phyloP scores from a whole-genome alignment of 768 basidiomycete species.

The Neoboletus magnificus region DNA sequence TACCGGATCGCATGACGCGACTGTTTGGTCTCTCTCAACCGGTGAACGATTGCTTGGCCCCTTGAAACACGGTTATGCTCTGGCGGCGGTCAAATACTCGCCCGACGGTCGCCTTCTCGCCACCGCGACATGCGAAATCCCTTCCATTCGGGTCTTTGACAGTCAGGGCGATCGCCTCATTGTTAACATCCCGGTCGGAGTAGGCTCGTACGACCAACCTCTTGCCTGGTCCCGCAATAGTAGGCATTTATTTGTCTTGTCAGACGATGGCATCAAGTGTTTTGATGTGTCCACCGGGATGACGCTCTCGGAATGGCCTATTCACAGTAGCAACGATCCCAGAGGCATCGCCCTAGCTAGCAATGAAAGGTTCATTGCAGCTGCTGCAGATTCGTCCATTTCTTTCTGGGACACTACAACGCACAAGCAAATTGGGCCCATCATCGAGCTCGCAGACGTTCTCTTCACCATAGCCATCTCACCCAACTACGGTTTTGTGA shows the following conservation, averaged over 20 bases:
- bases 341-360: background rate
- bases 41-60: constrained; percentile 3
- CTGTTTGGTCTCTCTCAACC: background rate
- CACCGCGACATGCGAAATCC: background rate
- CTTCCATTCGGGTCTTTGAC: constrained; percentile 4
- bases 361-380: constrained; percentile 11
- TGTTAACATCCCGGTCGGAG: background rate
- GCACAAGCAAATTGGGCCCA: background rate
- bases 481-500: constrained; percentile 1
- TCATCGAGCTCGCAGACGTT: background rate
- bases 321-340: background rate
- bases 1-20: constrained; percentile 8
- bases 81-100: constrained; percentile 14
- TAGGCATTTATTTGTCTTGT: constrained; percentile 6
- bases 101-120: constrained; percentile 4
- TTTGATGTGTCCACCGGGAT: background rate
- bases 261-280: background rate
- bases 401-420: constrained; percentile 15
- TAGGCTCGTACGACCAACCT: constrained; percentile 1
- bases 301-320: constrained; percentile 1
- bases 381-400: background rate
- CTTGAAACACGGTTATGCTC: background rate
- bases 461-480: constrained; percentile 9
- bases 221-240: constrained; percentile 4
- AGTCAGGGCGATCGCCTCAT: background rate